These are phyloP conservation scores for Drechslera avenae DNA, from an alignment of 2,329 filamentous ascomycete genomes.

Conservation along the genomic window DNA sequence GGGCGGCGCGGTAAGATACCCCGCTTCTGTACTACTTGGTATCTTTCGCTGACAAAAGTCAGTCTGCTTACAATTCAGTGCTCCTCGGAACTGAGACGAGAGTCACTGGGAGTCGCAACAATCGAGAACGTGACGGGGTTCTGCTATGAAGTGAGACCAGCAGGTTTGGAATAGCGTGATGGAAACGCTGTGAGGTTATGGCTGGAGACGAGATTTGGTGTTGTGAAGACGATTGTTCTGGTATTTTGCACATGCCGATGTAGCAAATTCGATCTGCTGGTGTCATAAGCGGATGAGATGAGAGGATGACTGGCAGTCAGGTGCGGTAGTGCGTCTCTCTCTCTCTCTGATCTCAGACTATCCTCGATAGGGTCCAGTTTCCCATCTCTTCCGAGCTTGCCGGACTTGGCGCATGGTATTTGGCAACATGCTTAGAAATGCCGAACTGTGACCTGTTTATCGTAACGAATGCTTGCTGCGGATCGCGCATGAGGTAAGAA, in stretches of 20 bases:
- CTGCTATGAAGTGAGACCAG: too few relatives aligned
- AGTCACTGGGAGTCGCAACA: background rate
- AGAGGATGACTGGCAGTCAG: background rate
- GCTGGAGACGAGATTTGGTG: too few relatives aligned
- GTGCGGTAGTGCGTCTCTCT: background rate
- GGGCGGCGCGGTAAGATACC: constrained; percentile 12
- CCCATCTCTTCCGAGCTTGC: background rate
- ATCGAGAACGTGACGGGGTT: too few relatives aligned
- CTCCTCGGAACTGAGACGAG: background rate
- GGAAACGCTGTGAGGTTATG: too few relatives aligned
- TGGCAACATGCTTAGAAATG: background rate
- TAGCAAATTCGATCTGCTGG: background rate
- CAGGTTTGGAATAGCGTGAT: too few relatives aligned
- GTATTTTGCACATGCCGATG: background rate
- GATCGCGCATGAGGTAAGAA: too few relatives aligned
- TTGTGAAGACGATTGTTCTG: background rate
- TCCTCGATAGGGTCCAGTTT: background rate
- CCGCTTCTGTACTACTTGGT: constrained; percentile 16
- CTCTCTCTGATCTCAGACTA: background rate
- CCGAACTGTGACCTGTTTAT: too few relatives aligned
- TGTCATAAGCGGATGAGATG: background rate
- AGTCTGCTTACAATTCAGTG: constrained; percentile 7
- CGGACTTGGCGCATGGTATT: background rate
- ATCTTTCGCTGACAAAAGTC: constrained; percentile 14
- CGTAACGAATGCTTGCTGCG: too few relatives aligned